phyloP scores from a whole-genome alignment of 2,329 filamentous ascomycete species.

The Ophiostoma montium region DNA sequence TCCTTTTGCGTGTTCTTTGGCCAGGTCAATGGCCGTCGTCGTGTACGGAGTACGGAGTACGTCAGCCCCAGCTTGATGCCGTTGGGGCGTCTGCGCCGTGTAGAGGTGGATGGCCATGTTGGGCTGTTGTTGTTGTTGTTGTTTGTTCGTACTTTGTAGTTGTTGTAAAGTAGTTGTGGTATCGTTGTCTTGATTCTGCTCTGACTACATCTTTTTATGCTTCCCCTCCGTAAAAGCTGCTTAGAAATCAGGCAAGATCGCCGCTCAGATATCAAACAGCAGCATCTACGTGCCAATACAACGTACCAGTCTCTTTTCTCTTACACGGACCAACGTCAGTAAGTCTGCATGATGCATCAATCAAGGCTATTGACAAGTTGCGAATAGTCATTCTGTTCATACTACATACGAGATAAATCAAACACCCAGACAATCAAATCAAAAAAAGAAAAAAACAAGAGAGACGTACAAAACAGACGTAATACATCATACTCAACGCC shows the following conservation, averaged over 20 bases:
- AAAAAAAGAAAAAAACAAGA: not conserved
- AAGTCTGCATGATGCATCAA: too few relatives aligned
- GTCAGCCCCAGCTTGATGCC: conserved; percentile 87
- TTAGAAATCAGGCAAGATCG: not conserved
- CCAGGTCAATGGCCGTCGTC: conserved; percentile 52
- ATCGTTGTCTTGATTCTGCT: too few relatives aligned
- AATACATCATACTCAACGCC: conserved; percentile 1
- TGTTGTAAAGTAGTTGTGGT: not conserved
- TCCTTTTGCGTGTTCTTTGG: conserved; percentile 60
- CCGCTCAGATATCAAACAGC: too few relatives aligned
- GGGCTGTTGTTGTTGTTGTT: conserved; percentile 22
- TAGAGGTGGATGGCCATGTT: conserved; percentile 76
- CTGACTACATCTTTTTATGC: not conserved
- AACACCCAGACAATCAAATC: not conserved
- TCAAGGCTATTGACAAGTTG: too few relatives aligned
- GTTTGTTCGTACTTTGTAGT: not conserved
- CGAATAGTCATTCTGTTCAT: too few relatives aligned
- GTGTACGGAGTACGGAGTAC: conserved; percentile 77
- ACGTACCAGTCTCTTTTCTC: too few relatives aligned
- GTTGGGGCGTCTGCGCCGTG: conserved; percentile 72
- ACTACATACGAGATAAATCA: not conserved
- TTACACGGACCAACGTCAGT: too few relatives aligned
- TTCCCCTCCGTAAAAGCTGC: not conserved
- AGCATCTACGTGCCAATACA: too few relatives aligned
- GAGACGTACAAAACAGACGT: not conserved